Conservation (phyloP, 345 rosid genomes). For the Citrus mangshanensis region DNA sequence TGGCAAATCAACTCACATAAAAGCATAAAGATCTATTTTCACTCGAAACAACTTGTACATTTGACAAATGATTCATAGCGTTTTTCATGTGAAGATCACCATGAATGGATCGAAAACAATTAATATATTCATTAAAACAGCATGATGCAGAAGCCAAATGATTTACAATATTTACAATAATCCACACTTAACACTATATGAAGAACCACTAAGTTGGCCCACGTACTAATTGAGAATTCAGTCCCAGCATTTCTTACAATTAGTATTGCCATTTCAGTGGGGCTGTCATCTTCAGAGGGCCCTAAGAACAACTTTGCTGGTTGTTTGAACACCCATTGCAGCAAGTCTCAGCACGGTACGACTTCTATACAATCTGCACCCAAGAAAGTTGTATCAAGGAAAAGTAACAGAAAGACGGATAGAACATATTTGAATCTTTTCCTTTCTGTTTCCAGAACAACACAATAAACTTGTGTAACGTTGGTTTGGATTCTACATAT, state of each 20-base stretch:
- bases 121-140: background rate
- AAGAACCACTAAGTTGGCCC: background rate
- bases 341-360: conserved; percentile 65
- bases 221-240: background rate
- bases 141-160: background rate
- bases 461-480: background rate
- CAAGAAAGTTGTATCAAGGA: conserved; percentile 6
- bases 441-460: background rate
- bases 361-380: conserved; percentile 58
- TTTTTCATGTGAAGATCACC: background rate
- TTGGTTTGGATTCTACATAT: background rate
- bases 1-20: background rate
- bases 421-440: background rate
- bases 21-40: background rate
- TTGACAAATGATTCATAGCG: background rate
- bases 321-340: conserved; percentile 61
- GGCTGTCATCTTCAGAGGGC: conserved; percentile 43
- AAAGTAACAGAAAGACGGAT: background rate
- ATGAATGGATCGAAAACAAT: background rate
- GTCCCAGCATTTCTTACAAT: background rate
- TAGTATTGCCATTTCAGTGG: background rate
- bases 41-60: background rate
- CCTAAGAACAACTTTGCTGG: conserved; percentile 65
- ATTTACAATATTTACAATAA: conserved; percentile 33
- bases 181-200: background rate